Evolutionary conservation across 306 rosid genomes (phyloP).

Genomic region (Quercus bicolor): DNA sequence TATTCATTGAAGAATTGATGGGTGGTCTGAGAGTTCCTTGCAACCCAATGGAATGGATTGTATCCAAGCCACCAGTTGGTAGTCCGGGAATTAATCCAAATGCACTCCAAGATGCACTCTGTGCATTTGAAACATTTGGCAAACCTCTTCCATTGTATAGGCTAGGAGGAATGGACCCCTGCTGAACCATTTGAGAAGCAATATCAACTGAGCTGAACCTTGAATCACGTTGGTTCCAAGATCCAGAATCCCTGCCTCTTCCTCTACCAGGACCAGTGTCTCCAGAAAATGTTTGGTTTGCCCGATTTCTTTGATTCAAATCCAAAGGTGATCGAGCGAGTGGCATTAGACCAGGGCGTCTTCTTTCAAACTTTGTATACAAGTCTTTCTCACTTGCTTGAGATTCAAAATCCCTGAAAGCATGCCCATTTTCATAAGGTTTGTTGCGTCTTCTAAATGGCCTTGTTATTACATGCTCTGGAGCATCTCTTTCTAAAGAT

Average conservation of each 20-base stretch:
- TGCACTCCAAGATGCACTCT: slow-evolving; percentile 79
- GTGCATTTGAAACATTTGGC: slow-evolving; percentile 80
- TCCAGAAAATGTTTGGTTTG: slow-evolving; percentile 58
- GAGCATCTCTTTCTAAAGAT: slow-evolving; percentile 74
- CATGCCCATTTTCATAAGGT: slow-evolving; percentile 59
- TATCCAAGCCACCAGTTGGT: slow-evolving; percentile 81
- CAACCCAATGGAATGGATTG: slow-evolving; percentile 80
- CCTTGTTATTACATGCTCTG: slow-evolving; percentile 65
- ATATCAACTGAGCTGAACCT: slow-evolving; percentile 76
- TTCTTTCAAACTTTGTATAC: slow-evolving; percentile 63
- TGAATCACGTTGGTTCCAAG: slow-evolving; percentile 79
- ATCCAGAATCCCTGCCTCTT: slow-evolving; percentile 85
- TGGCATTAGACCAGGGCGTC: slow-evolving; percentile 61
- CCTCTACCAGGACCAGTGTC: slow-evolving; percentile 74
- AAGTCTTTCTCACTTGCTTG: slow-evolving; percentile 62
- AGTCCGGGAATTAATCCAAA: slow-evolving; percentile 79
- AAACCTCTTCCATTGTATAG: slow-evolving; percentile 74
- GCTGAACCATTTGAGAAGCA: slow-evolving; percentile 84
- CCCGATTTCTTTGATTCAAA: slow-evolving; percentile 57
- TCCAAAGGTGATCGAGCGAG: slow-evolving; percentile 58
- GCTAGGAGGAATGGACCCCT: slow-evolving; percentile 68
- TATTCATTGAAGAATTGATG: slow-evolving; percentile 71
- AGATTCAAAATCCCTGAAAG: slow-evolving; percentile 73
- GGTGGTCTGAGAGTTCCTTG: slow-evolving; percentile 85
- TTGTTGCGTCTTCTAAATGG: slow-evolving; percentile 77